Evolutionary conservation across 371 early-diverging fungal species (phyloP).

Genomic region (Rhizopus microsporus): DNA sequence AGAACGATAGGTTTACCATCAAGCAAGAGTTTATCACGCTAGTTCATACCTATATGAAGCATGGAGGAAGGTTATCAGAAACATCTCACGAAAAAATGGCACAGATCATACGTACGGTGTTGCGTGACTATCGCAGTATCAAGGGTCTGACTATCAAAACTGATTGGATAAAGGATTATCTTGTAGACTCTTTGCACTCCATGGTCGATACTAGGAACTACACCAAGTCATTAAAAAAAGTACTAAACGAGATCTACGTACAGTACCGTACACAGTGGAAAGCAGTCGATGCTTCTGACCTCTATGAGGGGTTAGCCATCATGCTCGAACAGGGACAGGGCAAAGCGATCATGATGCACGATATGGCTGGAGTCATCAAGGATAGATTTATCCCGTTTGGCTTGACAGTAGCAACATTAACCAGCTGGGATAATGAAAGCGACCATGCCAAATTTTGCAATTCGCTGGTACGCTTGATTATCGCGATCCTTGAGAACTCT

Average conservation of each 20-base stretch:
- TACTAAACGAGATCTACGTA: conserved; percentile 44
- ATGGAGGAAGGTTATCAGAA: conserved; percentile 52
- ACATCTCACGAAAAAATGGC: conserved; percentile 58
- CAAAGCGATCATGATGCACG: conserved; percentile 41
- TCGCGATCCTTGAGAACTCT: conserved; percentile 58
- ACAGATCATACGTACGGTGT: conserved; percentile 46
- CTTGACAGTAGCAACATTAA: conserved; percentile 37
- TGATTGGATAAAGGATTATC: conserved; percentile 60
- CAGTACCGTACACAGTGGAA: conserved; percentile 54
- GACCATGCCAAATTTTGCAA: conserved; percentile 44
- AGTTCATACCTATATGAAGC: conserved; percentile 50
- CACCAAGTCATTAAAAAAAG: conserved; percentile 42
- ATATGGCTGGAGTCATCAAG: conserved; percentile 45
- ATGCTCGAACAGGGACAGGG: conserved; percentile 48
- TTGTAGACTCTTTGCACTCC: conserved; percentile 37
- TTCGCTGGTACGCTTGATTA: conserved; percentile 55
- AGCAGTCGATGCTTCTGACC: conserved; percentile 52
- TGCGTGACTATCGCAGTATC: conserved; percentile 54
- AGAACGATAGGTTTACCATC: conserved; percentile 64
- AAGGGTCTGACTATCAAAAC: conserved; percentile 47
- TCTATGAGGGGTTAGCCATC: conserved; percentile 52
- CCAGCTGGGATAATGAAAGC: conserved; percentile 45
- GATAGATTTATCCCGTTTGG: conserved; percentile 56
- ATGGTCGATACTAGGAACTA: conserved; percentile 44
- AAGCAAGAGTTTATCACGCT: conserved; percentile 59